These are phyloP conservation scores for Uromyces viciae-fabae DNA, from an alignment of 1,284 basidiomycete genomes.

Conservation along the genomic window DNA sequence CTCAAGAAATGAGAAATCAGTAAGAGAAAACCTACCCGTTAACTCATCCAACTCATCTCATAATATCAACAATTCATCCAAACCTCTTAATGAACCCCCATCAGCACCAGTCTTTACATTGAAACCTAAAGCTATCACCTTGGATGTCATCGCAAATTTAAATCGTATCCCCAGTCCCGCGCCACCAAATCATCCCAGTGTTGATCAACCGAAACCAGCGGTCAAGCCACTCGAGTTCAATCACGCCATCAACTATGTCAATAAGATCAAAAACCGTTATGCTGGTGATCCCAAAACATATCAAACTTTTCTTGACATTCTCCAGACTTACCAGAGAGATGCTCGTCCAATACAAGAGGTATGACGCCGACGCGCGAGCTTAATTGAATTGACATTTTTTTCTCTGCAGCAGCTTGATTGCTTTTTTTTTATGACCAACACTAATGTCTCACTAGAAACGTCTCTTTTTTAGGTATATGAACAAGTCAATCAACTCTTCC, in stretches of 20 bases:
- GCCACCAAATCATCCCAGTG: conserved; percentile 17
- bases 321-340: conserved; percentile 97
- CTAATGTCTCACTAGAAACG: conserved; percentile 43
- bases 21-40: conserved; percentile 6
- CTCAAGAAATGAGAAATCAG: conserved; percentile 12
- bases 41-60: background rate
- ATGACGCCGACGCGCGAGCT: conserved; percentile 57
- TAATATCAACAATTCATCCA: background rate
- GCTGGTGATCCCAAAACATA: conserved; percentile 89
- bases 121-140: conserved; percentile 34
- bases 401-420: background rate
- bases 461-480: conserved; percentile 73
- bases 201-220: conserved; percentile 28
- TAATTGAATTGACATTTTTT: background rate
- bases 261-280: conserved; percentile 96
- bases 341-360: conserved; percentile 82
- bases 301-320: conserved; percentile 95
- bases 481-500: conserved; percentile 88
- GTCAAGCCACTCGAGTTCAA: conserved; percentile 72
- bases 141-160: conserved; percentile 13
- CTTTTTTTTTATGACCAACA: background rate
- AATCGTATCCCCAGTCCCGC: conserved; percentile 34
- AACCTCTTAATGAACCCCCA: background rate
- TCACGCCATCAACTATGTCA: conserved; percentile 95
- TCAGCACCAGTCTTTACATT: background rate